phyloP scores from a whole-genome alignment of 306 rosid species.

The Malus domestica region ASM211411v1 NC_041798.1:17048501-17049000 shows the following conservation, averaged over 20 bases:
- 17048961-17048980: conserved; percentile 97
- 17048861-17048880: neutral
- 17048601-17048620: neutral
- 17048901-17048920: conserved; percentile 17
- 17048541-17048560: neutral
- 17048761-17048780: too few relatives aligned
- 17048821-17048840: neutral
- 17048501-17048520: neutral
- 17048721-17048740: too few relatives aligned
- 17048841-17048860: neutral
- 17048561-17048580: neutral
- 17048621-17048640: neutral
- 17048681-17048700: neutral
- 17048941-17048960: conserved; percentile 98
- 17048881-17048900: neutral
- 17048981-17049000: conserved; percentile 85
- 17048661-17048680: neutral
- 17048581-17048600: neutral
- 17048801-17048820: too few relatives aligned
- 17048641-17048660: neutral
- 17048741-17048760: too few relatives aligned
- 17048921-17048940: conserved; percentile 50
- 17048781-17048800: too few relatives aligned
- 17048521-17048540: neutral
- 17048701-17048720: neutral